Evolutionary conservation across 192 early-diverging fungal genomes (phyloP).

Genomic region (Gigaspora rosea): DNA sequence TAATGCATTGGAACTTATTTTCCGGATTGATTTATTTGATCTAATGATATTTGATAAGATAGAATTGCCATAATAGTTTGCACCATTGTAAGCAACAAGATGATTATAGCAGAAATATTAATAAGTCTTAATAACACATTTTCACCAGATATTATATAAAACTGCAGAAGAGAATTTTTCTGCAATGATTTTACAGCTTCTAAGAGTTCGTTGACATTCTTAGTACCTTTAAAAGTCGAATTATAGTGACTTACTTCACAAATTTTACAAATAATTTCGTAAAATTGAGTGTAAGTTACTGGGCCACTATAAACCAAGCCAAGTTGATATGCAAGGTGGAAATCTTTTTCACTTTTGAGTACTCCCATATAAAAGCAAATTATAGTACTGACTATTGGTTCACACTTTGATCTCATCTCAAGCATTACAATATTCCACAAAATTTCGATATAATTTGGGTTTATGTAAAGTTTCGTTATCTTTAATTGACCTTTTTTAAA

Average conservation of each 20-base stretch:
- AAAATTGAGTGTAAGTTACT: background rate
- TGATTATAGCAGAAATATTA: background rate
- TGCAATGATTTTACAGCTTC: background rate
- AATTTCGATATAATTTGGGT: background rate
- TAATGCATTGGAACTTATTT: background rate
- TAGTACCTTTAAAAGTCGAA: background rate
- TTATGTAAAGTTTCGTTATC: background rate
- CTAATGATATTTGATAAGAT: background rate
- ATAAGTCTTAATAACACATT: background rate
- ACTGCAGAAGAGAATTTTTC: background rate
- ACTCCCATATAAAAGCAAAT: background rate
- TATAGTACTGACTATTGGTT: background rate
- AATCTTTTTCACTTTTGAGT: background rate
- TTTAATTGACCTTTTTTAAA: background rate
- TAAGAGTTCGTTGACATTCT: background rate
- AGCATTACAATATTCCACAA: background rate
- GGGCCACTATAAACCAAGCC: background rate
- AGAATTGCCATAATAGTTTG: background rate
- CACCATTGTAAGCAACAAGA: background rate
- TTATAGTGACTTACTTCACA: background rate
- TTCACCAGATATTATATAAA: background rate
- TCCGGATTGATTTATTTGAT: background rate
- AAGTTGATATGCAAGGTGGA: background rate
- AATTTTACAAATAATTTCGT: background rate
- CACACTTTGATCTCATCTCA: background rate